Percentiles rank a stretch among this genome's conserved stretches.
Conservation (phyloP, 768 basidiomycete species). For the Coprinellus micaceus region DNA sequence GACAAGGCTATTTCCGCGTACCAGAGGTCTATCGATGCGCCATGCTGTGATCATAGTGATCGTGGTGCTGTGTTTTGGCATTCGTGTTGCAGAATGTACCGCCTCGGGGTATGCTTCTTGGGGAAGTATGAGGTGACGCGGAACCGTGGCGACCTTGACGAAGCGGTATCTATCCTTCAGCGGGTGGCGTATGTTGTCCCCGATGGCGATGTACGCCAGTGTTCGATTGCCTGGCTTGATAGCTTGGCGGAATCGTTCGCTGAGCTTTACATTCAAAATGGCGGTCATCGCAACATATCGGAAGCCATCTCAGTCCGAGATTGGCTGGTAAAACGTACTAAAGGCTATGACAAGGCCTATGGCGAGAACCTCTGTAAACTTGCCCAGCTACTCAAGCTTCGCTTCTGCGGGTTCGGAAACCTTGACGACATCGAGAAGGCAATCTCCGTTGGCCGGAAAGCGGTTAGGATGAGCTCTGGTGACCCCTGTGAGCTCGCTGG, state of each 20-base stretch:
- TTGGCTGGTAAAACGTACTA: slow-evolving; percentile 11
- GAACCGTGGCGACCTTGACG: no score
- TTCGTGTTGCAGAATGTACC: no score
- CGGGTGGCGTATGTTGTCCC: no score
- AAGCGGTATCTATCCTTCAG: no score
- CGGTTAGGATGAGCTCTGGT: slow-evolving; percentile 1
- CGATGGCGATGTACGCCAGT: no score
- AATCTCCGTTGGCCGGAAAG: not conserved
- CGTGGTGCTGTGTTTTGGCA: no score
- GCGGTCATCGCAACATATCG: slow-evolving; percentile 21
- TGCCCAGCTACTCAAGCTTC: slow-evolving; percentile 19
- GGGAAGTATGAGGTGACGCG: no score
- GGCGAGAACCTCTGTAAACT: slow-evolving; percentile 12
- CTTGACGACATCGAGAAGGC: not conserved
- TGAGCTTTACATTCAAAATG: not conserved
- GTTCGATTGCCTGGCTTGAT: slow-evolving; percentile 6
- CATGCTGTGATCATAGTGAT: no score
- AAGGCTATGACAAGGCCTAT: no score
- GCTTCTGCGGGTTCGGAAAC: slow-evolving; percentile 3
- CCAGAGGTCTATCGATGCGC: no score
- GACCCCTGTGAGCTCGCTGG: not conserved
- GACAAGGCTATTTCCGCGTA: no score
- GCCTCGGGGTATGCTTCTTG: no score
- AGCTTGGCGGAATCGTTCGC: slow-evolving; percentile 18
- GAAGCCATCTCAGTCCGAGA: slow-evolving; percentile 12